Conservation (phyloP, 768 basidiomycete genomes). For the Mycena metata region DNA sequence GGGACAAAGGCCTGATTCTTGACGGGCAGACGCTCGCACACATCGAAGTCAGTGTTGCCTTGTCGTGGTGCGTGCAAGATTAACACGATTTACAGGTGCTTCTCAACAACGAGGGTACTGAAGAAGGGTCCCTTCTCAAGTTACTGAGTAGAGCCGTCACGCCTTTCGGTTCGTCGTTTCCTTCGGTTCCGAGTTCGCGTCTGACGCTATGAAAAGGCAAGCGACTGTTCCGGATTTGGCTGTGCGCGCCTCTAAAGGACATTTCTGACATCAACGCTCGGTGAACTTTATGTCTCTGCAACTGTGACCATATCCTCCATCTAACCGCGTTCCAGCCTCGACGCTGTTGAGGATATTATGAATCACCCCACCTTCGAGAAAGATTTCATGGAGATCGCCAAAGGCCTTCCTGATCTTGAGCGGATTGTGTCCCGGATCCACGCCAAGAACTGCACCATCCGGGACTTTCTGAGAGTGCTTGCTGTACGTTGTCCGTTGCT, state of each 20-base stretch:
- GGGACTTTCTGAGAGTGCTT: slow-evolving; percentile 89
- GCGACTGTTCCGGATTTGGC: slow-evolving; percentile 95
- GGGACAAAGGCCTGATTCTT: slow-evolving; percentile 85
- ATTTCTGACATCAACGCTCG: slow-evolving; percentile 89
- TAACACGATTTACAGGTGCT: slow-evolving; percentile 66
- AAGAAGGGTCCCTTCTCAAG: slow-evolving; percentile 90
- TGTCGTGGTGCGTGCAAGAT: neutral
- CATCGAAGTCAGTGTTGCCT: slow-evolving; percentile 75
- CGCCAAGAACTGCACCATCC: slow-evolving; percentile 89
- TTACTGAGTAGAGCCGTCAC: slow-evolving; percentile 88
- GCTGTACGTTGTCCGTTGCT: slow-evolving; percentile 58
- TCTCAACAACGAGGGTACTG: slow-evolving; percentile 93
- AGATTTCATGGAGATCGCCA: slow-evolving; percentile 81
- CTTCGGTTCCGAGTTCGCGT: neutral
- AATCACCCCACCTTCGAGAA: slow-evolving; percentile 81
- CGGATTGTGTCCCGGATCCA: slow-evolving; percentile 96
- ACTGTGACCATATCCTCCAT: neutral
- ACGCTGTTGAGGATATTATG: slow-evolving; percentile 94
- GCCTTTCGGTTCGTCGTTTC: slow-evolving; percentile 79
- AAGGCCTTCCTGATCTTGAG: slow-evolving; percentile 91
- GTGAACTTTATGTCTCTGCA: slow-evolving; percentile 52
- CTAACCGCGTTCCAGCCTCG: slow-evolving; percentile 68
- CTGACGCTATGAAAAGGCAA: slow-evolving; percentile 71
- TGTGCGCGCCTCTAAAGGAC: slow-evolving; percentile 91
- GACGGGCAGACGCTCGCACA: slow-evolving; percentile 97